Evolutionary conservation across 202 grass and related monocot species (phyloP).

Genomic region (Zizania palustris): DNA sequence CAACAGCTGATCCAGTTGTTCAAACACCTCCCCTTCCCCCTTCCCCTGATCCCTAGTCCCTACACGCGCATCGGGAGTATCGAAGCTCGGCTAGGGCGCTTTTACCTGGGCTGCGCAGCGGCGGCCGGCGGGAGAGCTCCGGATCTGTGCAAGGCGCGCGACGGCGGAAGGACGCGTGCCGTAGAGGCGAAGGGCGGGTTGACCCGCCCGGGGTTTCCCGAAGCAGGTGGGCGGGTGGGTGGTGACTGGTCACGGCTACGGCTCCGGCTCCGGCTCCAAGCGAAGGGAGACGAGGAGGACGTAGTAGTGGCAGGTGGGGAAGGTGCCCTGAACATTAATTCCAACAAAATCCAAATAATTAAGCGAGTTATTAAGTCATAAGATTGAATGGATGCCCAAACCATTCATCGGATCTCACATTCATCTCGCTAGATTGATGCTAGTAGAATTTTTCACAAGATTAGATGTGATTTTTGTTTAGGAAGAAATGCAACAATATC

Average conservation of each 20-base stretch:
- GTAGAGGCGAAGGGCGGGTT: constrained; percentile 21
- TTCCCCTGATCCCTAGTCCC: not conserved
- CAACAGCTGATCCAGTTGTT: not conserved
- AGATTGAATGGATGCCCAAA: not conserved
- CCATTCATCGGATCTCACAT: not conserved
- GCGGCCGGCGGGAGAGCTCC: not conserved
- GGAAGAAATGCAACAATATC: too few relatives aligned
- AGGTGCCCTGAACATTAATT: too few relatives aligned
- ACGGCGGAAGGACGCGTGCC: not conserved
- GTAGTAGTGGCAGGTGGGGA: not conserved
- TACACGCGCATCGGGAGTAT: not conserved
- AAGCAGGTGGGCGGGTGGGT: not conserved
- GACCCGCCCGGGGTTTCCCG: not conserved
- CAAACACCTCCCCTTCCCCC: not conserved
- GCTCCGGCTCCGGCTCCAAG: too few relatives aligned
- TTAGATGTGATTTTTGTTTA: too few relatives aligned
- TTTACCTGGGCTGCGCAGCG: constrained; percentile 16
- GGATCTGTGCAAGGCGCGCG: constrained; percentile 32
- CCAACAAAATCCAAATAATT: too few relatives aligned
- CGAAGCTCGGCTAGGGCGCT: not conserved
- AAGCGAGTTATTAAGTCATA: not conserved
- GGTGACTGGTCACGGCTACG: not conserved
- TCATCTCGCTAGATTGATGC: too few relatives aligned
- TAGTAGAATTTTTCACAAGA: too few relatives aligned
- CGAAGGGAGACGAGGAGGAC: not conserved